Evolutionary conservation across 2,329 filamentous ascomycete species (phyloP), one percentile per base, ranked within the genome.

Genomic region (Ceratocystis albifundus): DNA sequence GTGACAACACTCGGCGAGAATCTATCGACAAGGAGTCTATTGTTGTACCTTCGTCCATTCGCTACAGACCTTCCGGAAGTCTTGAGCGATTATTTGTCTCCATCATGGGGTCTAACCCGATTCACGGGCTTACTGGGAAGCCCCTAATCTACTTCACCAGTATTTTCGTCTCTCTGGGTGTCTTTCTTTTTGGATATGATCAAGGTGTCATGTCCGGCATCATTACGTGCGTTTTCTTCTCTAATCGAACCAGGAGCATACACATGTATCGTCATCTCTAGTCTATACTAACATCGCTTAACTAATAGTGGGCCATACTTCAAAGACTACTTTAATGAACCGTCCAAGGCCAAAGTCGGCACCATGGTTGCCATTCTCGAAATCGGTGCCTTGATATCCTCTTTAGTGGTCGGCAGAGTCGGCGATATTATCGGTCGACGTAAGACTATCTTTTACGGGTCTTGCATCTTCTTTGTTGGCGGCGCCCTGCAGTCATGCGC

Each of bases 301-400:
- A n/a, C 6, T 4, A 57, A 22, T 65, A 96, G 92, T 67, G 92
- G 92, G 69, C 82, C 85, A 8, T 89, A 88, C 75, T 99, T 99
- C 75, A 89, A 87, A 75, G 85, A 92, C 74, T 96, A 96, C 75
- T 97, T 99, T 77, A 81, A 92, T 72, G 86, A 97, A 72, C 94
- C 94, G 22, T 88, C 89, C 28, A 84, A 84, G 71, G 90, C 91
- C 61, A 85, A 96, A 74, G 87, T 99, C 68, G 94, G 93, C 68
- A 97, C 92, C 32, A 97, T 97, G 88, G 94, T 99, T 67, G 93
- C 94, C 70, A 97, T 99, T 72, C 83, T 99, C 68, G 93, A 96
- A 77, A 80, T 97, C 65, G 94, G 94, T 68, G 94, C 94, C 46
- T 88, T 99, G 69, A 88, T 96, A 72, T 88, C 93, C 22, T 97